Base-by-base conservation (phyloP, 306 rosid genomes). In the Fragaria vesca region DNA sequence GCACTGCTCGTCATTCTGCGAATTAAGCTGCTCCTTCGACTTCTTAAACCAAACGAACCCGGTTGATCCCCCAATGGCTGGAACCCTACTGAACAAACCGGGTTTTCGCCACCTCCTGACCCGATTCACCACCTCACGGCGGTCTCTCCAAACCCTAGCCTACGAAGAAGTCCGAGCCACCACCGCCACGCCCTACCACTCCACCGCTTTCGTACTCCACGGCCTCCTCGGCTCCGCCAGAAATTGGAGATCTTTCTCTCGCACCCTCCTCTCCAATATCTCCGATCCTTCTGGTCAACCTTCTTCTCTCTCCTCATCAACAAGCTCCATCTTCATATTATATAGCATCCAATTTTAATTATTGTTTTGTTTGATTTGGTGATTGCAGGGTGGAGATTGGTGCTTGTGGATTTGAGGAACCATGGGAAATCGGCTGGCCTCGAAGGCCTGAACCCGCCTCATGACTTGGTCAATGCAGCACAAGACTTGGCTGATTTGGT, bases 171-270 rank as follows among this genome's bases (percentile, higher is more conserved):
- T 91, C 45, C 89, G 82, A 63, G 63, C 83, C 13, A 79, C 89
- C 8, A 71, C 89, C 1, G 82, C 87, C 42, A 75, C 82, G 30
- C 95, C 92, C 10, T 81, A 86, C 91, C 81, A 89, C 63, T 89
- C 84, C 18, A 94, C 97, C 1, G 97, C 95, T 57, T 85, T 94
- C 52, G 57, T 94, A 72, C 87, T 94, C 82, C 98, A 94, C 61
- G 95, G 97, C 78, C 93, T 95, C 24, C 73, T 92, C 50, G 98
- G 98, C 83, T 92, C 97, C 20, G 79, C 79, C 24, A 81, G 96
- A 86, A 95, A 92, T 50, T 95, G 98, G 98, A 73, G 87, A 84
- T 89, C 97, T 34, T 92, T 92, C 87, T 88, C 96, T 50, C 89
- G 93, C 79, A 80, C 55, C 76, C 93, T 95, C 68, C 81, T 87